phyloP scores from a whole-genome alignment of 805 yeast genomes.

The Candida manassasensis region DNA sequence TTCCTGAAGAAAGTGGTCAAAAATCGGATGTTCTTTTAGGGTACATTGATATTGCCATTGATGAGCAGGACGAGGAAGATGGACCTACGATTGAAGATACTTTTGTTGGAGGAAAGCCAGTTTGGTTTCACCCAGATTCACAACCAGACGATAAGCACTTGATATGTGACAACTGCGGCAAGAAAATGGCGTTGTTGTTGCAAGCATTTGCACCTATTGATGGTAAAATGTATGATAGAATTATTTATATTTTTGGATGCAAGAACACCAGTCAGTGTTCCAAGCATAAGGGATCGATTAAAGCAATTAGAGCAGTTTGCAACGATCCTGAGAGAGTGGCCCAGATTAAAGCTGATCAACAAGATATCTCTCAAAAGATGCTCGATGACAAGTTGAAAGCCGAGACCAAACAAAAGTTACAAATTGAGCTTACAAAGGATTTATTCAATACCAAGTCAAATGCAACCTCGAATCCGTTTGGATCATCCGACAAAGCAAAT shows the following conservation, averaged over 20 bases:
- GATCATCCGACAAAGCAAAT: conserved; percentile 16
- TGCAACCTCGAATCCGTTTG: conserved; percentile 36
- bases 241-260: conserved; percentile 78
- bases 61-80: conserved; percentile 35
- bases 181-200: conserved; percentile 58
- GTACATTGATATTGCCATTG: conserved; percentile 54
- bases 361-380: conserved; percentile 23
- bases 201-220: conserved; percentile 83
- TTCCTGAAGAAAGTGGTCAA: conserved; percentile 21
- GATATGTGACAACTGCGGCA: conserved; percentile 62
- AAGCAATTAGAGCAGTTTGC: conserved; percentile 71
- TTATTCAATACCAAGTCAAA: conserved; percentile 22
- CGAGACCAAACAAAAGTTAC: conserved; percentile 39
- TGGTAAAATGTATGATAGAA: conserved; percentile 69
- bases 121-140: conserved; percentile 63
- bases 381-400: conserved; percentile 37
- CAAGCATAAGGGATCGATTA: conserved; percentile 62
- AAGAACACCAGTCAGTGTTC: conserved; percentile 51
- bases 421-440: conserved; percentile 38
- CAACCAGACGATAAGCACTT: conserved; percentile 50
- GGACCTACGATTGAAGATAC: conserved; percentile 54
- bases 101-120: conserved; percentile 68
- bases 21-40: conserved; percentile 51
- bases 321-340: conserved; percentile 51
- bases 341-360: conserved; percentile 32